Evolutionary conservation across 1,284 basidiomycete genomes (phyloP).

Genomic region (Rhodofomes roseus): DNA sequence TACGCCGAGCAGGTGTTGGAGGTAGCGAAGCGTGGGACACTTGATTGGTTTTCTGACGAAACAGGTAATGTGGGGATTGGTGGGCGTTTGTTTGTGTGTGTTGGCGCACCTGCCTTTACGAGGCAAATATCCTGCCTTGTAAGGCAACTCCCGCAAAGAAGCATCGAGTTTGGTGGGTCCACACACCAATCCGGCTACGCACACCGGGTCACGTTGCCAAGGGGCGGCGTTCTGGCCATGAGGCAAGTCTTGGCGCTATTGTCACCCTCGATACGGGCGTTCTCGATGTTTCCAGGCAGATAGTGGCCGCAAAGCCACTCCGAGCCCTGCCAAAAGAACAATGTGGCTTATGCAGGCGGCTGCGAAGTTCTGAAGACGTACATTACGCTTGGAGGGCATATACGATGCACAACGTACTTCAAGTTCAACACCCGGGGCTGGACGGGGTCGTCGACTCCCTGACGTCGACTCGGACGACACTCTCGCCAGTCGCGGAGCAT

Average conservation of each 20-base stretch:
- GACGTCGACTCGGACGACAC: too few relatives aligned
- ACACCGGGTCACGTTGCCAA: neutral
- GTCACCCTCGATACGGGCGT: neutral
- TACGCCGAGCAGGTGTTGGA: neutral
- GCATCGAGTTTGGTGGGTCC: neutral
- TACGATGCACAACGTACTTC: too few relatives aligned
- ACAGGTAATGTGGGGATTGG: conserved; percentile 15
- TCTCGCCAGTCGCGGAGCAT: too few relatives aligned
- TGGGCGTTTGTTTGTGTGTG: conserved; percentile 15
- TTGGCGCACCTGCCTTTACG: conserved; percentile 8
- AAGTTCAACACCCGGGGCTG: too few relatives aligned
- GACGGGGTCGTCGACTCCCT: too few relatives aligned
- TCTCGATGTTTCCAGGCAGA: neutral
- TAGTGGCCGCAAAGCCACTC: too few relatives aligned
- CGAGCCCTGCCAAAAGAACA: too few relatives aligned
- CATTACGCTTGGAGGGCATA: too few relatives aligned
- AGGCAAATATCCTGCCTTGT: neutral
- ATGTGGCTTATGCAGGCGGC: too few relatives aligned
- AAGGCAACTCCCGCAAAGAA: neutral
- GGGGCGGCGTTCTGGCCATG: neutral
- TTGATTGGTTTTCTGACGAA: conserved; percentile 8
- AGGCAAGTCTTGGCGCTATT: neutral
- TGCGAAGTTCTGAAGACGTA: too few relatives aligned
- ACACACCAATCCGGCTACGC: neutral
- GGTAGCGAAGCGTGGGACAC: conserved; percentile 1